These are phyloP conservation scores for Podaxis sp. DNA, from an alignment of 768 basidiomycete genomes.

Conservation along the genomic window DNA sequence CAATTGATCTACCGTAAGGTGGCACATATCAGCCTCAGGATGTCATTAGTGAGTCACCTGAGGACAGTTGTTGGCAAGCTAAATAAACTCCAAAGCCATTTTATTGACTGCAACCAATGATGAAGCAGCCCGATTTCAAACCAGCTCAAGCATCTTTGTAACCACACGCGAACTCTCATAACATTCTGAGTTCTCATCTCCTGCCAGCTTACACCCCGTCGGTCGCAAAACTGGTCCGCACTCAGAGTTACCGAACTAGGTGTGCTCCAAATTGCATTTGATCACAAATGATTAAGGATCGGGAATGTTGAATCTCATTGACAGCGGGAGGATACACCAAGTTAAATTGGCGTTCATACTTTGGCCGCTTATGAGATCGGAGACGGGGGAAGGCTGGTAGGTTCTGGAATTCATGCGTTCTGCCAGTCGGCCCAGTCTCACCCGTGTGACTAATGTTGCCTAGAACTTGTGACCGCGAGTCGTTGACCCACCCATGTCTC, in stretches of 20 bases:
- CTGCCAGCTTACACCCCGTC: neutral
- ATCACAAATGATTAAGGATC: neutral
- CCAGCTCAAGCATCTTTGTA: neutral
- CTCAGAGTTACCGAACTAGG: neutral
- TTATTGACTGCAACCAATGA: neutral
- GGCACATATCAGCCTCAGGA: no score
- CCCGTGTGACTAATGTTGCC: neutral
- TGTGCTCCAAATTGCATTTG: neutral
- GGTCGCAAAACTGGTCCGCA: slow-evolving; percentile 7
- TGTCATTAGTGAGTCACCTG: neutral
- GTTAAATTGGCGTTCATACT: neutral
- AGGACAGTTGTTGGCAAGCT: neutral
- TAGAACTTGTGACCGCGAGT: neutral
- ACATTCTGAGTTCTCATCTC: neutral
- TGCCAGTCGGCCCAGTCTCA: neutral
- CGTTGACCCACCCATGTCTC: neutral
- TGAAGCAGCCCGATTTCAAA: neutral
- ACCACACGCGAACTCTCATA: neutral
- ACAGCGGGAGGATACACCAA: neutral
- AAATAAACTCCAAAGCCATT: neutral
- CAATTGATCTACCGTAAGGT: neutral
- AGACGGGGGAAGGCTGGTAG: neutral
- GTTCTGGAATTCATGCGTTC: neutral
- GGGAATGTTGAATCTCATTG: neutral
- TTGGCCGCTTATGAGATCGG: neutral